A percentile compares a stretch with the other conserved stretches of the same genome.
phyloP scores from a whole-genome alignment of 129 eudicot genomes.

The Smallanthus sonchifolius region DNA sequence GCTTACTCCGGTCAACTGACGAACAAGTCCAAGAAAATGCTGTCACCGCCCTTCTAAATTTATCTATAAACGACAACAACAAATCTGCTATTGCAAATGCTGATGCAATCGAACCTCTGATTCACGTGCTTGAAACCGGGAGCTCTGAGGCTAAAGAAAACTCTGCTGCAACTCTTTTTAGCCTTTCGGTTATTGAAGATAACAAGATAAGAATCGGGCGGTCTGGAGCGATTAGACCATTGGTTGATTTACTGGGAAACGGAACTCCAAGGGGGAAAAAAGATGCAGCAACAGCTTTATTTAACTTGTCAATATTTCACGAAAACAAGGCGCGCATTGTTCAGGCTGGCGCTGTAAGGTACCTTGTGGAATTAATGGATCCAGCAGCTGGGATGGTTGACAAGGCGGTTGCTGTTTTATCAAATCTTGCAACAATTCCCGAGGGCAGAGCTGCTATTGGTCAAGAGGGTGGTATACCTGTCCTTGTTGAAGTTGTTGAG shows the following conservation, averaged over 20 bases:
- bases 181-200: slow-evolving; percentile 83
- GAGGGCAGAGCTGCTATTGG: slow-evolving; percentile 87
- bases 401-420: slow-evolving; percentile 85
- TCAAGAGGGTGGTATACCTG: slow-evolving; percentile 72
- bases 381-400: slow-evolving; percentile 98
- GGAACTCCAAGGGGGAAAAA: slow-evolving; percentile 90
- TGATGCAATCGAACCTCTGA: slow-evolving; percentile 79
- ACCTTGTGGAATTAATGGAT: slow-evolving; percentile 88
- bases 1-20: slow-evolving; percentile 66
- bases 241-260: slow-evolving; percentile 76
- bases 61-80: slow-evolving; percentile 87
- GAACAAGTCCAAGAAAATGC: slow-evolving; percentile 68
- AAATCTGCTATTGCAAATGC: slow-evolving; percentile 74
- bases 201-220: slow-evolving; percentile 71
- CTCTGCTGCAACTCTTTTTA: slow-evolving; percentile 90
- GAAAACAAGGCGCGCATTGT: slow-evolving; percentile 78
- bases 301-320: slow-evolving; percentile 70
- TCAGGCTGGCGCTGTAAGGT: slow-evolving; percentile 84
- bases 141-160: slow-evolving; percentile 87
- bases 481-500: slow-evolving; percentile 89
- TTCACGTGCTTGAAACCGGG: slow-evolving; percentile 78
- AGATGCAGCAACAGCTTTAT: slow-evolving; percentile 90
- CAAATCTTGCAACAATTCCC: slow-evolving; percentile 76
- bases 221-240: slow-evolving; percentile 80
- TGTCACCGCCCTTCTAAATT: slow-evolving; percentile 84